Evolutionary conservation across 2,329 filamentous ascomycete genomes (phyloP).

Genomic region (Alternaria triticina): DNA sequence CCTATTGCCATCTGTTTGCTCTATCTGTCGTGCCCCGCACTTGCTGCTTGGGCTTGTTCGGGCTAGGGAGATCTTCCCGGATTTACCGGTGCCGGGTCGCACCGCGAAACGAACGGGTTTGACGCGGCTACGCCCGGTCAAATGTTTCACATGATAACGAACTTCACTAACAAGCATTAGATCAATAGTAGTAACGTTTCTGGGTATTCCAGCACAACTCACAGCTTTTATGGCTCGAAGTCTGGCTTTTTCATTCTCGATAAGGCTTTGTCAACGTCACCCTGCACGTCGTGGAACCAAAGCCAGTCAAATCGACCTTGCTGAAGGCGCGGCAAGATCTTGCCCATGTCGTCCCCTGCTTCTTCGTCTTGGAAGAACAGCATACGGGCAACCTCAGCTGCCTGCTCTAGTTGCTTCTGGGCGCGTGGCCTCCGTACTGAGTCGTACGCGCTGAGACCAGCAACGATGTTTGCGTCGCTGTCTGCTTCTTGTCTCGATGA

Average conservation of each 20-base stretch:
- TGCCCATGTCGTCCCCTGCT: background rate
- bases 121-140: background rate
- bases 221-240: too few species aligned
- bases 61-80: background rate
- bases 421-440: background rate
- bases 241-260: background rate
- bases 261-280: background rate
- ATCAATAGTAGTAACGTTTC: too few species aligned
- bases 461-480: background rate
- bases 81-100: too few species aligned
- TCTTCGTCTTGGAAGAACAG: background rate
- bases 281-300: background rate
- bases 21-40: background rate
- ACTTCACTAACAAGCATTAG: too few species aligned
- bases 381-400: background rate
- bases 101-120: background rate
- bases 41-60: background rate
- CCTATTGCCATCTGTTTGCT: background rate
- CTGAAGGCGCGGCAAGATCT: background rate
- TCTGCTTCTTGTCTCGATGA: background rate
- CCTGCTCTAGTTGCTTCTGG: background rate
- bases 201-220: too few species aligned
- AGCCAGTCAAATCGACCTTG: background rate
- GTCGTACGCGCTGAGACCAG: background rate
- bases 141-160: too few species aligned